phyloP scores from a whole-genome alignment of 768 basidiomycete genomes.

The Mycena alexandri region DNA sequence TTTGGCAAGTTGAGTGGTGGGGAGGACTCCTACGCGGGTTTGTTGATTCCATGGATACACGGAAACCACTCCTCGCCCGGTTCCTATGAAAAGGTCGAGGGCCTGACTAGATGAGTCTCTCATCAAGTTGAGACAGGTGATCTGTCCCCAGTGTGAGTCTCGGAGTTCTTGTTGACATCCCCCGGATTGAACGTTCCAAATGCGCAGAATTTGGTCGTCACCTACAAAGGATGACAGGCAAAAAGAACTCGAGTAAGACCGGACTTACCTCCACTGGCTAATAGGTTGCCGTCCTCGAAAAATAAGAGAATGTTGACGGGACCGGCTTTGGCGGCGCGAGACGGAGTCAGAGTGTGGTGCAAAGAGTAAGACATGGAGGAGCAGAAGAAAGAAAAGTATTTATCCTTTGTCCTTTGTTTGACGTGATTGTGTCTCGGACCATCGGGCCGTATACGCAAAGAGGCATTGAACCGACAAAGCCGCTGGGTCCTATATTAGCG shows the following conservation, averaged over 20 bases:
- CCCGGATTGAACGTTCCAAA: constrained; percentile 8
- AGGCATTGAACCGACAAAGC: too few species aligned
- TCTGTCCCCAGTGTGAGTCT: neutral
- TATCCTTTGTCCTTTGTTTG: too few species aligned
- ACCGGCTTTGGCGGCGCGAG: too few species aligned
- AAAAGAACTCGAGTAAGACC: neutral
- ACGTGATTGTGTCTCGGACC: too few species aligned
- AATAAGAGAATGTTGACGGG: neutral
- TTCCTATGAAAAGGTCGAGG: neutral
- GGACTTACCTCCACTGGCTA: constrained; percentile 8
- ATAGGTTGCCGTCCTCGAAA: neutral
- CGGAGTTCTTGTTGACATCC: neutral
- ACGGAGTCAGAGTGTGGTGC: too few species aligned
- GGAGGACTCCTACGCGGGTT: neutral
- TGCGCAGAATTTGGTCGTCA: constrained; percentile 1
- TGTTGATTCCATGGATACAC: neutral
- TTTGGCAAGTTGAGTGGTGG: neutral
- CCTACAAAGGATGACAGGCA: neutral
- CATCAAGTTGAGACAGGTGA: neutral
- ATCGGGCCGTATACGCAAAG: too few species aligned
- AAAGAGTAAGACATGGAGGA: too few species aligned
- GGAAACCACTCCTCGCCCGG: neutral
- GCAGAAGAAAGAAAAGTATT: too few species aligned
- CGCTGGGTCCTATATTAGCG: too few species aligned
- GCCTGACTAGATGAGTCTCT: too few species aligned